These are phyloP conservation scores for Penicillium cataractarum DNA, from an alignment of 495 filamentous ascomycete genomes.

Conservation along the genomic window DNA sequence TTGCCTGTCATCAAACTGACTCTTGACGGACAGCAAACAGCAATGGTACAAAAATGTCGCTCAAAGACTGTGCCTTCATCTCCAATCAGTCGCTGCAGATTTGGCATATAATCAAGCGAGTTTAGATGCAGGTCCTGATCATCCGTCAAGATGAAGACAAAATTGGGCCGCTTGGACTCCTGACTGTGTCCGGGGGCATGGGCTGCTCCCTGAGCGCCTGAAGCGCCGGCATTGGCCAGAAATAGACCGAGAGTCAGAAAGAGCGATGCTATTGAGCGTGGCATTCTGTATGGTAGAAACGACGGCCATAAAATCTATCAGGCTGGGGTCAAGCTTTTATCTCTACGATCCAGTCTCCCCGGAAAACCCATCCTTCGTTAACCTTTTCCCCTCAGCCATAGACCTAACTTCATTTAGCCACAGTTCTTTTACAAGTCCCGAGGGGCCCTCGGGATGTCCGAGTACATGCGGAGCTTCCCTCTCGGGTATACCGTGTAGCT, in stretches of 20 bases:
- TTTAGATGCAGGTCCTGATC: constrained; percentile 63
- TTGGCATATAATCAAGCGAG: constrained; percentile 59
- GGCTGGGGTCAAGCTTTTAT: too few relatives aligned
- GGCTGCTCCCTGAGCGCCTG: not conserved
- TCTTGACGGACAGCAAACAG: constrained; percentile 58
- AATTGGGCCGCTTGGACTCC: constrained; percentile 49
- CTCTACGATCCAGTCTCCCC: not conserved
- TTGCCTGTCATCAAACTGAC: constrained; percentile 52
- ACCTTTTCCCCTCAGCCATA: not conserved
- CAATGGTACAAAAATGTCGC: constrained; percentile 58
- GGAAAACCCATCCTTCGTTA: not conserved
- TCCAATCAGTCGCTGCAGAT: constrained; percentile 36
- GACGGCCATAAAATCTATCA: too few relatives aligned
- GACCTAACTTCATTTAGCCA: too few relatives aligned
- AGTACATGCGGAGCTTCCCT: not conserved
- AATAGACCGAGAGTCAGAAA: not conserved
- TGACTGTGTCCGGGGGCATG: not conserved
- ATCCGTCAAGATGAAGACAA: constrained; percentile 66
- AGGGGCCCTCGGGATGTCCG: not conserved
- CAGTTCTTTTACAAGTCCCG: not conserved
- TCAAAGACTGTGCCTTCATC: constrained; percentile 33
- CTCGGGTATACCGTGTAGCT: not conserved
- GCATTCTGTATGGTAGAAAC: too few relatives aligned
- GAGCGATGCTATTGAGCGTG: not conserved
- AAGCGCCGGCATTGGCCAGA: not conserved